These are phyloP conservation scores for Claviceps purpurea DNA, from an alignment of 2,329 filamentous ascomycete species.

Conservation along the genomic window DNA sequence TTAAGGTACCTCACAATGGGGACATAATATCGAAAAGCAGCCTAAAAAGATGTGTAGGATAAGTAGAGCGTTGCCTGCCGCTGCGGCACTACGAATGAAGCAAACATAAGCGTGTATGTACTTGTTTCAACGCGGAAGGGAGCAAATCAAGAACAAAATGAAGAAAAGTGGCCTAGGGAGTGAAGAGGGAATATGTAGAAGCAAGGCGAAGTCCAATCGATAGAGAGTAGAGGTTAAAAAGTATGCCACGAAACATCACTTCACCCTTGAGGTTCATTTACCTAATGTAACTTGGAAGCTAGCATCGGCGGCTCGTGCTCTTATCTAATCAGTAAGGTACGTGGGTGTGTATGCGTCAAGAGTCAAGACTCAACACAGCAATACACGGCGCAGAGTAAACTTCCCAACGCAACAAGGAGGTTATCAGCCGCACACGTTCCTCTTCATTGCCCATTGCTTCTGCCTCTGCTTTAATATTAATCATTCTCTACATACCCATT, in stretches of 20 bases:
- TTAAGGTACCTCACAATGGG: not conserved
- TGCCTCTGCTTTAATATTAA: too few relatives aligned
- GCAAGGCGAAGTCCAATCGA: not conserved
- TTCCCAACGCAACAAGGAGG: not conserved
- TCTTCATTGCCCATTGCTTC: not conserved
- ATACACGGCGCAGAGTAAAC: not conserved
- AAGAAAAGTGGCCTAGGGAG: not conserved
- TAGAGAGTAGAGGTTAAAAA: not conserved
- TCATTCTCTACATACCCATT: too few relatives aligned
- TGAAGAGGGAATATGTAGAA: not conserved
- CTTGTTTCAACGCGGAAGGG: too few relatives aligned
- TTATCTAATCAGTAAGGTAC: conserved; percentile 2
- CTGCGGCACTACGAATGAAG: not conserved
- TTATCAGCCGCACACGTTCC: not conserved
- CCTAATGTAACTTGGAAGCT: not conserved
- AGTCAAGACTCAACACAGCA: not conserved
- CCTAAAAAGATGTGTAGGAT: not conserved
- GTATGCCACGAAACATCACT: not conserved
- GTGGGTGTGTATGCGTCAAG: not conserved
- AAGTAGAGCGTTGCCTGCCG: not conserved
- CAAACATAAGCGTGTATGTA: too few relatives aligned
- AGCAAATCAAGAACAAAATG: not conserved
- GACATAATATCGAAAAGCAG: not conserved
- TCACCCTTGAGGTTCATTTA: not conserved
- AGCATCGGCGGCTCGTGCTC: not conserved